Base-by-base conservation (phyloP, 2,329 filamentous ascomycete genomes). In the Emergomyces orientalis region DNA sequence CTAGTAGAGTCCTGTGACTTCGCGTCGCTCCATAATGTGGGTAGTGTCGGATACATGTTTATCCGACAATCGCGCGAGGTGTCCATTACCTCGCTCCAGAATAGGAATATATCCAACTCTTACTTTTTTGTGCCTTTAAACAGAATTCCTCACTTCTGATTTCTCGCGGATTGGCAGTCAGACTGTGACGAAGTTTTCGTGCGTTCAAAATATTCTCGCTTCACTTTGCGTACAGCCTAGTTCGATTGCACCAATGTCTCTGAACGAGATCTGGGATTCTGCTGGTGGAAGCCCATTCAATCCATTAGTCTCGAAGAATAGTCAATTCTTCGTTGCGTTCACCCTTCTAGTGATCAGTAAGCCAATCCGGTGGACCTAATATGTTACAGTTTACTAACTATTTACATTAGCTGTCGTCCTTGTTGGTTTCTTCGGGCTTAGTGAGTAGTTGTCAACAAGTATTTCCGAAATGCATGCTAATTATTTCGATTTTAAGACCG, bases 191-290 rank as follows among this genome's bases (percentile, higher is more conserved):
- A 32, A 30, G 17, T 25, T 47, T 14, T 2, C 34, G 30, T 22
- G 39, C 7, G 19, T 27, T 34, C 8, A 19, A 17, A 59, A 11
- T 47, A 13, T 7, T 25, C 56, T 22, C 14, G n/a, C 27, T 55
- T 55, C 14, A 34, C 60, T 54, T 49, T 25, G n/a, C 25, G 11
- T 34, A 14, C 25, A 19, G 19, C 47, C 22, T 11, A 2, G 25
- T 45, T 56, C 22, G 54, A 30, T 54, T 63, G 64, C 63, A 66
- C 72, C 72, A 72, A 81, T 81, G 79, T 90, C 89, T 82, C 81
- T 96, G 77, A 86, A 88, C 79, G 86, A 94, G 77, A 84, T 96
- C 80, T 97, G 93, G 93, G 88, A 95, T 83, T 89, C 90, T 83
- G 90, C 92, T 80, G 85, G 89, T 78, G 85, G 86, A 83, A 89